Conservation (phyloP, 1,284 basidiomycete genomes). For the Cystobasidiaceae sp. region DNA sequence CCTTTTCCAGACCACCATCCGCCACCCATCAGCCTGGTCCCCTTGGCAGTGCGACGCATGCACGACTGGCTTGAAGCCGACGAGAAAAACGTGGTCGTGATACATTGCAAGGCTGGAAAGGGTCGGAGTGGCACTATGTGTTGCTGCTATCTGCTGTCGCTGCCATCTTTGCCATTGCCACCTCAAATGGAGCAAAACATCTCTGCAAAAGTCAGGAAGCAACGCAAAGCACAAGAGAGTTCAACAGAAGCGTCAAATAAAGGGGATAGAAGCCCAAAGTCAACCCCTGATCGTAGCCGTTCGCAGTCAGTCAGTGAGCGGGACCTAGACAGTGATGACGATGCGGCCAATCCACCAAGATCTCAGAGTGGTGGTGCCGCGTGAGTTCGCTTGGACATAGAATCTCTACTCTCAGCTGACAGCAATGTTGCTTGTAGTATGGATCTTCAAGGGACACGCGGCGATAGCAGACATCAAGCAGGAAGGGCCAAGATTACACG, state of each 20-base stretch:
- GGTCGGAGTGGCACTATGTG: conserved; percentile 14
- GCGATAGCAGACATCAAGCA: background rate
- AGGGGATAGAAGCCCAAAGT: background rate
- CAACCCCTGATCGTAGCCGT: background rate
- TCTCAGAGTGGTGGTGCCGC: conserved; percentile 29
- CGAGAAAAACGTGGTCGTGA: conserved; percentile 65
- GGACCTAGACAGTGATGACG: conserved; percentile 22
- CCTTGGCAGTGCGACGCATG: conserved; percentile 72
- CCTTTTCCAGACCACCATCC: conserved; percentile 65
- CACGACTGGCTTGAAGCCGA: conserved; percentile 67
- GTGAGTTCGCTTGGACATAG: background rate
- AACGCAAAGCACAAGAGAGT: background rate
- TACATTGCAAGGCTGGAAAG: conserved; percentile 66
- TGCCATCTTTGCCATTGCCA: conserved; percentile 20
- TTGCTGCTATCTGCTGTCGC: conserved; percentile 31
- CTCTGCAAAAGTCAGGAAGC: conserved; percentile 8
- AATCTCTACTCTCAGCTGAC: background rate
- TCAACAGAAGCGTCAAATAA: background rate
- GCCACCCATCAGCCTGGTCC: conserved; percentile 73
- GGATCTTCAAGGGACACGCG: conserved; percentile 10
- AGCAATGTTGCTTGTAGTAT: background rate
- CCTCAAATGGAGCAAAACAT: conserved; percentile 17
- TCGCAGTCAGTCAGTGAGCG: too few relatives aligned
- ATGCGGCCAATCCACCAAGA: conserved; percentile 5
- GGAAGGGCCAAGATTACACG: background rate